Evolutionary conservation across 2,329 filamentous ascomycete species (phyloP), one percentile per base, ranked within the genome.

Genomic region (Catunica adiposa): DNA sequence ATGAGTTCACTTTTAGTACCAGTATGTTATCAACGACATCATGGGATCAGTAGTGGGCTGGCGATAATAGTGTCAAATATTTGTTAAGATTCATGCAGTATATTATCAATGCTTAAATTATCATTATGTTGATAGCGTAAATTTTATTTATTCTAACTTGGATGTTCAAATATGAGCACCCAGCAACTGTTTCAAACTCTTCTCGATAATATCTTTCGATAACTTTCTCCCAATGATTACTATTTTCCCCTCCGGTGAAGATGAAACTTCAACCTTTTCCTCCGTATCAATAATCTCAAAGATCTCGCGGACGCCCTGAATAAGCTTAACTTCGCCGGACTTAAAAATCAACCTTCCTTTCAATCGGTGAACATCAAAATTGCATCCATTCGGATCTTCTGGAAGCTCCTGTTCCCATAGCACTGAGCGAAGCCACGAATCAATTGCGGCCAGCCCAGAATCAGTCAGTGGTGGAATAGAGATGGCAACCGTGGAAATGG

Each of bases 221-320:
- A 84, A 63, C 46, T 75, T 69, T 58, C 77, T 72, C 47, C 81
- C 81, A 65, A 84, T 84, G 48, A 84, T 62, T 8, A 84, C 76
- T 51, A 84, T 69, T 65, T 84, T 84, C 22, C 80, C 76, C 38
- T 66, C 61, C 25, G 61, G 61, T 9, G 64, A 59, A 11, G 57
- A 56, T 46, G 59, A 61, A 8, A 61, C 60, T 15, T 58, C 58
- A 3, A 54, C 51, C 48, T 64, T 66, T 8, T 66, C 62, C 3
- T 70, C 68, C 6, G 70, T 71, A 61, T 95, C 88, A 23, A 87
- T 78, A 23, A 97, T 84, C 63, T 98, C 92, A 66, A 97, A 98
- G 15, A 97, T 78, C 62, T 96, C 90, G 54, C 90, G 74, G 1
- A 98, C 92, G 1, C 89, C 92, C 67, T 98, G 92, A 6, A 97